A percentile compares a stretch with the other conserved stretches of the same genome.
Evolutionary conservation across 148 eudicot genomes (phyloP).

Genomic region (Nyssa sinensis): DNA sequence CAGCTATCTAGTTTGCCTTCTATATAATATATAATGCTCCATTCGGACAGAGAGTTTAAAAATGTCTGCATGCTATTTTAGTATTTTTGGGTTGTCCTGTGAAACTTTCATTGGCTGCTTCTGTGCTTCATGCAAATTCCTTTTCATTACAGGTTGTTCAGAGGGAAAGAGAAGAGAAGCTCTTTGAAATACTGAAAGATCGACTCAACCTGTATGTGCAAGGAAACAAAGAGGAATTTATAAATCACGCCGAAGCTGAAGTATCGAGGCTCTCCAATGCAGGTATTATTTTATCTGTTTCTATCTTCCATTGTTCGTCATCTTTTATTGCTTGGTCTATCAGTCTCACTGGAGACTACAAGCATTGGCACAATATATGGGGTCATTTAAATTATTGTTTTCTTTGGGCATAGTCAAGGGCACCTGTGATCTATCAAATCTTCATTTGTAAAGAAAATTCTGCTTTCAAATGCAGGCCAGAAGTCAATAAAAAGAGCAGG

Average conservation of each 20-base stretch:
- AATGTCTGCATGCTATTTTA: background rate
- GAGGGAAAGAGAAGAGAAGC: slow-evolving; percentile 94
- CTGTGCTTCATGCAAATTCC: background rate
- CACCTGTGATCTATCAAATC: background rate
- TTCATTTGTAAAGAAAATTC: background rate
- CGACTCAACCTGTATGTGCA: slow-evolving; percentile 77
- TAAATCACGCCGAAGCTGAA: slow-evolving; percentile 77
- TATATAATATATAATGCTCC: no score
- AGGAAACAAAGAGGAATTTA: slow-evolving; percentile 82
- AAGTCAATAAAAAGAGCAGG: background rate
- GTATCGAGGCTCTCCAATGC: slow-evolving; percentile 87
- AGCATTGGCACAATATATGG: background rate
- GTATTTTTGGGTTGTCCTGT: background rate
- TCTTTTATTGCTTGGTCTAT: slow-evolving; percentile 7
- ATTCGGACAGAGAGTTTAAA: no score
- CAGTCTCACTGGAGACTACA: background rate
- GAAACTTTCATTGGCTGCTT: background rate
- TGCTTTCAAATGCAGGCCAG: background rate
- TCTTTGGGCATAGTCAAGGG: background rate
- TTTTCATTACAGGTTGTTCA: slow-evolving; percentile 61
- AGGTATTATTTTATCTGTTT: slow-evolving; percentile 36
- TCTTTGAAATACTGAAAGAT: slow-evolving; percentile 61
- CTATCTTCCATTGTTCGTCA: no score
- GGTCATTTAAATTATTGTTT: background rate
- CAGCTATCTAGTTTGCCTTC: no score